Percentiles rank a stretch among this genome's conserved stretches.
Conservation (phyloP, 192 early-diverging fungal species). For the Umbelopsis vinacea region DNA sequence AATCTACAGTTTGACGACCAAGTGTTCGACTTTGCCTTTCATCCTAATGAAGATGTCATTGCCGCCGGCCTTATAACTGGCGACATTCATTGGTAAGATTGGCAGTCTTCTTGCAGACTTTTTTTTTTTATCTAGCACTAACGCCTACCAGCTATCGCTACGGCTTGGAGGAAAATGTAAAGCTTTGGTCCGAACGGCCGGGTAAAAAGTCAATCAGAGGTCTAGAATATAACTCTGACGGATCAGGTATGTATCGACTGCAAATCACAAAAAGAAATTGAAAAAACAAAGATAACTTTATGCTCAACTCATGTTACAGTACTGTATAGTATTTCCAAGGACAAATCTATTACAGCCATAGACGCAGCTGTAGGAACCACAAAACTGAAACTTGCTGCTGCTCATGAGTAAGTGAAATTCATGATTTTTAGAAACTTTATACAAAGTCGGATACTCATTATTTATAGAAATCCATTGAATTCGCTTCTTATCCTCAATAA, state of each 20-base stretch:
- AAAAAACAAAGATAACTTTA: not conserved
- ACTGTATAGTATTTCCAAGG: slow-evolving; percentile 81
- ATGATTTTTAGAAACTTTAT: not conserved
- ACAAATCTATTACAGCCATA: slow-evolving; percentile 76
- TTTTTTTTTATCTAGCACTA: not conserved
- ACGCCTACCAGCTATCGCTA: slow-evolving; percentile 21
- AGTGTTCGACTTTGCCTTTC: slow-evolving; percentile 71
- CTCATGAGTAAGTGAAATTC: slow-evolving; percentile 70
- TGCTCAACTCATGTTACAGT: slow-evolving; percentile 37
- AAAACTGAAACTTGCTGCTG: slow-evolving; percentile 64
- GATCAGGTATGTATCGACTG: slow-evolving; percentile 52
- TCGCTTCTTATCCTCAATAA: slow-evolving; percentile 71
- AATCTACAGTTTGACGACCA: slow-evolving; percentile 50
- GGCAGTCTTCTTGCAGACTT: not conserved
- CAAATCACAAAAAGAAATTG: not conserved
- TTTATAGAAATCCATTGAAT: slow-evolving; percentile 77
- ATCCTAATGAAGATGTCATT: slow-evolving; percentile 67
- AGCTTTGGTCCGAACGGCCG: slow-evolving; percentile 53
- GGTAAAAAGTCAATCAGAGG: slow-evolving; percentile 90
- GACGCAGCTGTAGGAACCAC: slow-evolving; percentile 73
- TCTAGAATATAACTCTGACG: slow-evolving; percentile 83
- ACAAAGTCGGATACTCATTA: not conserved
- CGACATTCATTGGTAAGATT: slow-evolving; percentile 66
- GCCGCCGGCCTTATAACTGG: slow-evolving; percentile 78
- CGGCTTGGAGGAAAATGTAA: slow-evolving; percentile 38